Evolutionary conservation across 2,329 filamentous ascomycete genomes (phyloP), one percentile per base, ranked within the genome.

Genomic region (Diplodia mutila): DNA sequence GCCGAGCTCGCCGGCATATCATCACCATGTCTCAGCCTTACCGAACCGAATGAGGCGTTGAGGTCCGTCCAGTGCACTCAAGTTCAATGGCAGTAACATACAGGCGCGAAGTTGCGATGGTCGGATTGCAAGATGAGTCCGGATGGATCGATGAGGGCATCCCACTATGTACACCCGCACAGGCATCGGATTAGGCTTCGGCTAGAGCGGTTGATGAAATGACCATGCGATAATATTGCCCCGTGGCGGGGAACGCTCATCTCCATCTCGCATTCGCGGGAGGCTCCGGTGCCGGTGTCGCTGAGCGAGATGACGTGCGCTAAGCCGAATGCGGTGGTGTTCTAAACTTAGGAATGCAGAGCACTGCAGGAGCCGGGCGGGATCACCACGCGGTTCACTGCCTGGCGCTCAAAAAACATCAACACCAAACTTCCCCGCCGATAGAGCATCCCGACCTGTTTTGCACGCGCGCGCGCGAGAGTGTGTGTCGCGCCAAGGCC

Each of bases 21-120:
- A 63, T 63, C 42, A 18, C 59, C 27, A 23, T 25, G 59, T 63
- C 59, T 63, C 59, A 63, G 59, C 59, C 59, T 63, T 61, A 61
- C 57, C 57, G n/a, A n/a, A n/a, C 7, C 57, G n/a, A 9, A 32
- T 32, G 6, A 16, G 42, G 42, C 42, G 18, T 21, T 8, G 9
- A 21, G 8, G n/a, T 11, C n/a, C 42, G 18, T 9, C 16, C 42
- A 46, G 8, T n/a, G 42, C 42, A 14, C 11, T 37, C 34, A 12
- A 37, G 4, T 29, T 29, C 29, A 29, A 29, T 29, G 29, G 29
- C 29, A n/a, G n/a, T n/a, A n/a, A n/a, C n/a, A n/a, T 16, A 25
- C 51, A 25, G 25, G 9, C 11, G 25, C 51, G 25, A 53, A 25
- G 18, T 12, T 21, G 42, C 29, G 21, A 37, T 7, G 32, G n/a